These are phyloP conservation scores for Xylaria telfairii DNA, from an alignment of 495 filamentous ascomycete species.

Conservation along the genomic window DNA sequence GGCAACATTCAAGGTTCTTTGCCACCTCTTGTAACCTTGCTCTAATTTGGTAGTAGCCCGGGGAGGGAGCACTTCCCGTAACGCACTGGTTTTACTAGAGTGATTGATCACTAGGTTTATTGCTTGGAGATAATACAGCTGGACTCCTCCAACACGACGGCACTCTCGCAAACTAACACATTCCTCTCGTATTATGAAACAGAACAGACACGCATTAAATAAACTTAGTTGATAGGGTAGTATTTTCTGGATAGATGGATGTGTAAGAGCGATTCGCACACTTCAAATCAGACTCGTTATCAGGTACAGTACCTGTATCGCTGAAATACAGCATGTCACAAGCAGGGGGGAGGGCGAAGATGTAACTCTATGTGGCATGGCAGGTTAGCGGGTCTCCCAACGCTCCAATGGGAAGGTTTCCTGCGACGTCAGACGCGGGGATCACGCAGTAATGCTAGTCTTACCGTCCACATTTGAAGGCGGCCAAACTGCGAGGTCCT, in stretches of 20 bases:
- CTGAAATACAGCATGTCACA: neutral
- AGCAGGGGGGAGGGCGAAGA: neutral
- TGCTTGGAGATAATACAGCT: neutral
- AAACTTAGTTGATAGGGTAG: neutral
- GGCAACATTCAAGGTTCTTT: neutral
- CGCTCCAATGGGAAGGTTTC: conserved; percentile 5
- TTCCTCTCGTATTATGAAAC: neutral
- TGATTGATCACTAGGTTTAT: neutral
- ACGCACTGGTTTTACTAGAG: neutral
- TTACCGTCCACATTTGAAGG: conserved; percentile 7
- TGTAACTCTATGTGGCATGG: conserved; percentile 5
- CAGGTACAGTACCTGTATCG: neutral
- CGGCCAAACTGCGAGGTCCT: neutral
- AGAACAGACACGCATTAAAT: neutral
- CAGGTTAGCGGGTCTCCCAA: neutral
- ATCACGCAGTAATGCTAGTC: conserved; percentile 2
- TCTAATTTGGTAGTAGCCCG: neutral
- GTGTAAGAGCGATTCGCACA: neutral
- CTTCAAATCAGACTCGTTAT: neutral
- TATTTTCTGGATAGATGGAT: neutral
- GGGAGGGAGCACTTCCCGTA: neutral
- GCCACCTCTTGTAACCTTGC: conserved; percentile 5
- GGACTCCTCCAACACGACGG: neutral
- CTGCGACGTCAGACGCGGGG: conserved; percentile 2
- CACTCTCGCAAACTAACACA: neutral